Conservation (phyloP, 345 rosid species). For the Theobroma cacao region DNA sequence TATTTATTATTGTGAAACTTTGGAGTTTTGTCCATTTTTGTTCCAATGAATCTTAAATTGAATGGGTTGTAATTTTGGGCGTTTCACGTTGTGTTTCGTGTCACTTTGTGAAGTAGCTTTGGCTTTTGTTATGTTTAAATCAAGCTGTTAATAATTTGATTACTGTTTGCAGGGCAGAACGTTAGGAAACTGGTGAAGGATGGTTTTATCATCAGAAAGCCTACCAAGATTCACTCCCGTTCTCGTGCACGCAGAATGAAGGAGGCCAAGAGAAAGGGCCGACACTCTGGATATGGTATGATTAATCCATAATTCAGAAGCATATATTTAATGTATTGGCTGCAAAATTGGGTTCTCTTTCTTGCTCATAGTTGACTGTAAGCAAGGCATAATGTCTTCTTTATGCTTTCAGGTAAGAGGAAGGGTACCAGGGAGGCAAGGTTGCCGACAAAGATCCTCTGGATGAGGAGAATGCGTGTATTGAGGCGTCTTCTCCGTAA, state of each 20-base stretch:
- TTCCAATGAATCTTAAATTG: not conserved
- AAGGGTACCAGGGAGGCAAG: constrained; percentile 84
- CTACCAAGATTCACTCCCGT: constrained; percentile 78
- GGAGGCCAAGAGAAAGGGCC: constrained; percentile 76
- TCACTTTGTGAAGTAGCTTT: not conserved
- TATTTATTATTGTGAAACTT: not conserved
- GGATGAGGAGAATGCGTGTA: constrained; percentile 79
- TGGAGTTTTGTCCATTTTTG: not conserved
- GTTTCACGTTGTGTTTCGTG: not conserved
- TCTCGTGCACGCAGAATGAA: constrained; percentile 72
- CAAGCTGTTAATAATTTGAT: not conserved
- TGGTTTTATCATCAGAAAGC: constrained; percentile 76
- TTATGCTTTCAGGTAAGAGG: constrained; percentile 50
- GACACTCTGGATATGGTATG: constrained; percentile 78
- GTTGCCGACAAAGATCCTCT: constrained; percentile 68
- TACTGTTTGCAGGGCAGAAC: constrained; percentile 55
- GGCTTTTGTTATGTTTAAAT: not conserved
- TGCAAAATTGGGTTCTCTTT: not conserved
- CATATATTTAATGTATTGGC: not conserved
- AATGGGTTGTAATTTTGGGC: not conserved
- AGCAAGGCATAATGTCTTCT: not conserved
- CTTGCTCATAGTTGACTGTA: not conserved
- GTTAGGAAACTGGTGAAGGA: constrained; percentile 77
- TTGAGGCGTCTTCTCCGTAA: constrained; percentile 61
- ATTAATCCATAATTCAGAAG: not conserved